These are phyloP conservation scores for Penicillium goetzii DNA, from an alignment of 495 filamentous ascomycete genomes.

Conservation along the genomic window DNA sequence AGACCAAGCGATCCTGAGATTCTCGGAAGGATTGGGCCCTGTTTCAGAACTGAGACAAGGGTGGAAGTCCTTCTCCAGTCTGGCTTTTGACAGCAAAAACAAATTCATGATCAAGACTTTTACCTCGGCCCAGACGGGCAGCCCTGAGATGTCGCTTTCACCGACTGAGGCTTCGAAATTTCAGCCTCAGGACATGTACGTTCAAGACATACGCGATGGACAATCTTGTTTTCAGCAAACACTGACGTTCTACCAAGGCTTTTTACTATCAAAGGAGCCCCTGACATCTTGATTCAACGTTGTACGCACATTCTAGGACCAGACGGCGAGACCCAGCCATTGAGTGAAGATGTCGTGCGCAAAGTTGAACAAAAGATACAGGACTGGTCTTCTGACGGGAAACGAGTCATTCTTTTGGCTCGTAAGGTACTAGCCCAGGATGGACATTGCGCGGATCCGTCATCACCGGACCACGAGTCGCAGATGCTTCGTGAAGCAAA, in stretches of 20 bases:
- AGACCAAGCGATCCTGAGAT: slow-evolving; percentile 67
- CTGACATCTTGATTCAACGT: slow-evolving; percentile 62
- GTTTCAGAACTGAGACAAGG: slow-evolving; percentile 44
- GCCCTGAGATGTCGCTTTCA: slow-evolving; percentile 10
- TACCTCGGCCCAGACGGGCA: background rate
- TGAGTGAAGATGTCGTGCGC: slow-evolving; percentile 41
- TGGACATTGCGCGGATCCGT: slow-evolving; percentile 34
- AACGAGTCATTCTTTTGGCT: slow-evolving; percentile 68
- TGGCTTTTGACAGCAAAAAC: slow-evolving; percentile 75
- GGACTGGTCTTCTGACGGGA: slow-evolving; percentile 64
- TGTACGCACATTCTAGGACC: slow-evolving; percentile 54
- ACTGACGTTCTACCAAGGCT: background rate
- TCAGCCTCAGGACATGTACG: background rate
- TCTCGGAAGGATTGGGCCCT: slow-evolving; percentile 59
- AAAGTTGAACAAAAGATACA: slow-evolving; percentile 60
- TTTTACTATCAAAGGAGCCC: slow-evolving; percentile 67
- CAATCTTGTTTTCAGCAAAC: no score
- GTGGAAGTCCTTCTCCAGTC: slow-evolving; percentile 61
- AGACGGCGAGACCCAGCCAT: slow-evolving; percentile 48
- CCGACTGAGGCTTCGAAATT: slow-evolving; percentile 27
- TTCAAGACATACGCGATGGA: background rate
- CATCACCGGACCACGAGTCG: slow-evolving; percentile 54
- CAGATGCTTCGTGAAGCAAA: slow-evolving; percentile 52
- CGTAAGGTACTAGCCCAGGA: slow-evolving; percentile 53
- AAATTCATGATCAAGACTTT: slow-evolving; percentile 66